Conservation (phyloP, 2,329 filamentous ascomycete species). For the Fusarium sp. region DNA sequence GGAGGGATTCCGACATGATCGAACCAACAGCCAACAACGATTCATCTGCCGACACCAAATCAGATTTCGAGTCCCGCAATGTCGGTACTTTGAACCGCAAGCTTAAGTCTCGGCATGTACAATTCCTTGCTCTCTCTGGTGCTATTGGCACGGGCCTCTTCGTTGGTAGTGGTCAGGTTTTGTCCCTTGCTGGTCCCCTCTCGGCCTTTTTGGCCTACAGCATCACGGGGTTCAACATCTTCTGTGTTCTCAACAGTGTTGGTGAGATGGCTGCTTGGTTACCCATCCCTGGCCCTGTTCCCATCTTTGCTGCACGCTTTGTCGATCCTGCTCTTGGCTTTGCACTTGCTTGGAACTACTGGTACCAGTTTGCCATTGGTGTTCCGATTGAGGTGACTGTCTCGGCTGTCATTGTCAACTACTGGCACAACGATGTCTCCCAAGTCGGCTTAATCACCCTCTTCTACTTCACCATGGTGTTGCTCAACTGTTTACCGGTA, state of each 20-base stretch:
- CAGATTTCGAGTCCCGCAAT: slow-evolving; percentile 29
- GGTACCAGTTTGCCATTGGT: slow-evolving; percentile 73
- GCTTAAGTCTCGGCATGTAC: slow-evolving; percentile 71
- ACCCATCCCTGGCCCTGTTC: slow-evolving; percentile 3
- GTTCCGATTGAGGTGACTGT: slow-evolving; percentile 72
- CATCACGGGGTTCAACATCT: slow-evolving; percentile 33
- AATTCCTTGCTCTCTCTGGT: slow-evolving; percentile 67
- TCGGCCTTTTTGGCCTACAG: slow-evolving; percentile 28
- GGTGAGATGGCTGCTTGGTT: slow-evolving; percentile 51
- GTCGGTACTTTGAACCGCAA: slow-evolving; percentile 34
- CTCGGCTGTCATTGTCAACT: slow-evolving; percentile 71
- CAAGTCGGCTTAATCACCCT: slow-evolving; percentile 25
- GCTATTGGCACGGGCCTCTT: slow-evolving; percentile 38
- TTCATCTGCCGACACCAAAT: slow-evolving; percentile 15
- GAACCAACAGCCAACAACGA: slow-evolving; percentile 34
- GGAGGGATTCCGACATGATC: slow-evolving; percentile 22
- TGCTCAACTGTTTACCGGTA: slow-evolving; percentile 32
- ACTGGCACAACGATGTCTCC: slow-evolving; percentile 64
- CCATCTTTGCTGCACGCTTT: slow-evolving; percentile 59
- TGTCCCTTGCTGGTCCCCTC: slow-evolving; percentile 29
- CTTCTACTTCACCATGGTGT: slow-evolving; percentile 30
- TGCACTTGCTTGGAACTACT: slow-evolving; percentile 70
- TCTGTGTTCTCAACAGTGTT: slow-evolving; percentile 51
- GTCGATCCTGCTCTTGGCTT: slow-evolving; percentile 66
- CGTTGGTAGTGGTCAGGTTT: slow-evolving; percentile 26